Conservation (phyloP, 73 alveolate species). For the Tetrahymena elliotti region DNA sequence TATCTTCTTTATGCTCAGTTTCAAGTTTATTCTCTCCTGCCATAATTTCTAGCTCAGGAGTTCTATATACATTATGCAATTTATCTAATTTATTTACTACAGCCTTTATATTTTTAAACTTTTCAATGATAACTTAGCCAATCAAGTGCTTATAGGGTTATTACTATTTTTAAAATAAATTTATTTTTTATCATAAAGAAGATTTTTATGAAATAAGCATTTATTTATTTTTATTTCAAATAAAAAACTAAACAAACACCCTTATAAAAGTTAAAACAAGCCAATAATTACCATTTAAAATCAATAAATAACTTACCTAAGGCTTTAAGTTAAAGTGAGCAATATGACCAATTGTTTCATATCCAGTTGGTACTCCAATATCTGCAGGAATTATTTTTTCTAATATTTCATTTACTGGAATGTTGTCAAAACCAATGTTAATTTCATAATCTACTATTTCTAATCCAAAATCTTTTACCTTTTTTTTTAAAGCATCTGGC, state of each 20-base stretch:
- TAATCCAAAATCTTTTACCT: background rate
- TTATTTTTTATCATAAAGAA: background rate
- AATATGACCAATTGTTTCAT: slow-evolving; percentile 94
- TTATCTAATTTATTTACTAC: slow-evolving; percentile 92
- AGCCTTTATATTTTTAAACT: slow-evolving; percentile 73
- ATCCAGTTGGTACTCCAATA: slow-evolving; percentile 87
- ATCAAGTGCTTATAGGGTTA: slow-evolving; percentile 76
- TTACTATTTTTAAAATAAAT: slow-evolving; percentile 23
- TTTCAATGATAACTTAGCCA: slow-evolving; percentile 92
- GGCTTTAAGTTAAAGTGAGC: slow-evolving; percentile 93
- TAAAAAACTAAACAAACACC: background rate
- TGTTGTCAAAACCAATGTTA: background rate
- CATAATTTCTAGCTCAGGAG: slow-evolving; percentile 92
- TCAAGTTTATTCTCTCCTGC: slow-evolving; percentile 88
- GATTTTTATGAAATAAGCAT: background rate
- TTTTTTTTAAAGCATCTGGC: background rate
- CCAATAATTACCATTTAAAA: too few relatives aligned
- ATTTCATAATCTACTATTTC: background rate
- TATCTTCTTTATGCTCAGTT: slow-evolving; percentile 74
- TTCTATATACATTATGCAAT: slow-evolving; percentile 89
- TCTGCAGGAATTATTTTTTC: background rate
- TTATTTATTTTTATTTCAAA: background rate
- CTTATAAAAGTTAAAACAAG: too few relatives aligned
- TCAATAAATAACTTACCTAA: background rate
- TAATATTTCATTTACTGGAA: background rate